These are phyloP conservation scores for Creolimax fragrantissima DNA, from an alignment of 78 protist species.

Conservation along the genomic window DNA sequence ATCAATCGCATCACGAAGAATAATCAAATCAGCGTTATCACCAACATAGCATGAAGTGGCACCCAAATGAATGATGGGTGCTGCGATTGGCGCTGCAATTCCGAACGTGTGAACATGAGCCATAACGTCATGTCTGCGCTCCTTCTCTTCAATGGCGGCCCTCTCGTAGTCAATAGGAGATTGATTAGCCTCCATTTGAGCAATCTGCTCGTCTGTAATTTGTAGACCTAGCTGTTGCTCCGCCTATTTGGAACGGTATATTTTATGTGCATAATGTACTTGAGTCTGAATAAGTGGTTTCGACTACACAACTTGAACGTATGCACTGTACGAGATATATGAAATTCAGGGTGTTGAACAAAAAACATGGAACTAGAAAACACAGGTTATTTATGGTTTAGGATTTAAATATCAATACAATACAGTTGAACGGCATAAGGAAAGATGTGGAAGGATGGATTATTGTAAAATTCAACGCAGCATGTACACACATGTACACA, in stretches of 20 bases:
- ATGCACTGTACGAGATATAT: too few relatives aligned
- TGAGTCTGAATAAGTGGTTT: background rate
- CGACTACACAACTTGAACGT: too few relatives aligned
- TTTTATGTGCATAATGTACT: too few relatives aligned
- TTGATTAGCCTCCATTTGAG: slow-evolving; percentile 22
- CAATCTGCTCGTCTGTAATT: slow-evolving; percentile 40
- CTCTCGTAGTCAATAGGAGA: slow-evolving; percentile 39
- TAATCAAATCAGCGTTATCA: slow-evolving; percentile 45
- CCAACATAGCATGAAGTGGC: slow-evolving; percentile 56
- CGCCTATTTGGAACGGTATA: too few relatives aligned
- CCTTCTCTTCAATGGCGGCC: slow-evolving; percentile 43
- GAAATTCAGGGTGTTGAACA: too few relatives aligned
- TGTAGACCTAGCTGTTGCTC: slow-evolving; percentile 38
- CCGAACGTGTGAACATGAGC: slow-evolving; percentile 59
- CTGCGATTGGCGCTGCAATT: slow-evolving; percentile 28
- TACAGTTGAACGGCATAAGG: too few relatives aligned
- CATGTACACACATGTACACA: too few relatives aligned
- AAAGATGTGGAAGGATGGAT: too few relatives aligned
- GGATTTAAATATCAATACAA: too few relatives aligned
- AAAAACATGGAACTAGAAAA: too few relatives aligned
- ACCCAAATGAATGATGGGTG: slow-evolving; percentile 58
- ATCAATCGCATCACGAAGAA: slow-evolving; percentile 29
- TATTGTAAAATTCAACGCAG: too few relatives aligned
- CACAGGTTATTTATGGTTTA: too few relatives aligned
- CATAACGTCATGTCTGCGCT: slow-evolving; percentile 62